Evolutionary conservation across 2,329 filamentous ascomycete genomes (phyloP), one percentile per base, ranked within the genome.

Genomic region (Fusarium sp.): DNA sequence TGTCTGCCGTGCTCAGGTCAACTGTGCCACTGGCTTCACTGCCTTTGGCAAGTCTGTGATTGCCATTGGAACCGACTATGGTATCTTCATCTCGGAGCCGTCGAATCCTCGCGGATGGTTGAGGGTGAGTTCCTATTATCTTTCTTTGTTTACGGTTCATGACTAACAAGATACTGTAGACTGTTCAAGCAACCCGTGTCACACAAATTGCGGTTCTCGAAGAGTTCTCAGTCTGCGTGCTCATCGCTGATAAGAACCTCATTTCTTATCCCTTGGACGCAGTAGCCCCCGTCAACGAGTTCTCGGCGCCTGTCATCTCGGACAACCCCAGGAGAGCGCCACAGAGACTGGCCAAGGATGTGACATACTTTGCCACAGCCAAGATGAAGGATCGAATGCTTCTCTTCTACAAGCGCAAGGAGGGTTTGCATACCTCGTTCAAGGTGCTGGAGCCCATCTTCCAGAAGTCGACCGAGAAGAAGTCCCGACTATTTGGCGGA

Each of bases 371-470:
- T 82, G 94, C 95, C 18, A 97, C 95, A 2, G 97, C 96, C 11
- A 92, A 94, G 69, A 98, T 99, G 95, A 99, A 99, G 87, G 97
- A 99, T 71, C 91, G 97, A 9, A 95, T 93, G 75, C 87, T 99
- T 9, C 92, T 99, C 32, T 96, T 99, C 82, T 99, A 98, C 89
- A 98, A 98, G 85, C 97, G 97, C 82, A 94, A 95, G 72, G 97
- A 98, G 81, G 93, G 93, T 32, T 88, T 98, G 71, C 94, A 95
- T 78, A 98, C 95, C 27, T 97, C 94, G 0, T 98, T 99, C 89
- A 98, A 95, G 85, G 95, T 99, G 14, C 90, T 99, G 10, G 97
- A 99, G 82, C 97, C 97, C 1, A 95, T 99, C 30, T 94, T 97
- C 80, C 95, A 98, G 76, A 98, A 98, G 81, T 93, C 95, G 1